Evolutionary conservation across 306 rosid species (phyloP).

Genomic region (Trifolium fragiferum): DNA sequence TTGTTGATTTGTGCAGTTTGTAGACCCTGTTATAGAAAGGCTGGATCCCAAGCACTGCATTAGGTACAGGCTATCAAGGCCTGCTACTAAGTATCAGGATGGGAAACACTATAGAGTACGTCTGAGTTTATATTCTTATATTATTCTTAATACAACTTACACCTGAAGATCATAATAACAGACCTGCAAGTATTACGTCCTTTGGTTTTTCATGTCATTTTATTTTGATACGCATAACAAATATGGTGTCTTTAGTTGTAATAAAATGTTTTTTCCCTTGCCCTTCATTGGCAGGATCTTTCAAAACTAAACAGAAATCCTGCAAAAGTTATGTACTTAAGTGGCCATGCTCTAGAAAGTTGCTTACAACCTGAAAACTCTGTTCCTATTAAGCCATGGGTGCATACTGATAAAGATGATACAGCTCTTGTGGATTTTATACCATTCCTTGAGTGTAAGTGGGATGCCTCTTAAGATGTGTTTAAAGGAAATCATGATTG

Average conservation of each 20-base stretch:
- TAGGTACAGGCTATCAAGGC: slow-evolving; percentile 79
- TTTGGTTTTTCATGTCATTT: slow-evolving; percentile 9
- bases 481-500: slow-evolving; percentile 11
- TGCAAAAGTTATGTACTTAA: slow-evolving; percentile 75
- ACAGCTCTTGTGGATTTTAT: slow-evolving; percentile 89
- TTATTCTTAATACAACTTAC: slow-evolving; percentile 31
- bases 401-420: slow-evolving; percentile 73
- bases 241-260: slow-evolving; percentile 2
- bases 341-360: slow-evolving; percentile 89
- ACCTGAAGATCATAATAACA: slow-evolving; percentile 10
- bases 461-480: slow-evolving; percentile 31
- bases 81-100: slow-evolving; percentile 88
- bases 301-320: slow-evolving; percentile 94
- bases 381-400: slow-evolving; percentile 80
- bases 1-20: slow-evolving; percentile 67
- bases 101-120: slow-evolving; percentile 94
- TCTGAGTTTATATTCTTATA: slow-evolving; percentile 27
- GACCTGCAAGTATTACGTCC: neutral
- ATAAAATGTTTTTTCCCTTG: neutral
- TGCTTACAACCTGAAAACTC: slow-evolving; percentile 88
- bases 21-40: slow-evolving; percentile 92
- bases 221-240: neutral
- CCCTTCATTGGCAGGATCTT: slow-evolving; percentile 71
- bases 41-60: slow-evolving; percentile 87
- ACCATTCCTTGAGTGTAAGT: slow-evolving; percentile 84